Evolutionary conservation across 208 protist species (phyloP).

Genomic region (Crithidia fasciculata): DNA sequence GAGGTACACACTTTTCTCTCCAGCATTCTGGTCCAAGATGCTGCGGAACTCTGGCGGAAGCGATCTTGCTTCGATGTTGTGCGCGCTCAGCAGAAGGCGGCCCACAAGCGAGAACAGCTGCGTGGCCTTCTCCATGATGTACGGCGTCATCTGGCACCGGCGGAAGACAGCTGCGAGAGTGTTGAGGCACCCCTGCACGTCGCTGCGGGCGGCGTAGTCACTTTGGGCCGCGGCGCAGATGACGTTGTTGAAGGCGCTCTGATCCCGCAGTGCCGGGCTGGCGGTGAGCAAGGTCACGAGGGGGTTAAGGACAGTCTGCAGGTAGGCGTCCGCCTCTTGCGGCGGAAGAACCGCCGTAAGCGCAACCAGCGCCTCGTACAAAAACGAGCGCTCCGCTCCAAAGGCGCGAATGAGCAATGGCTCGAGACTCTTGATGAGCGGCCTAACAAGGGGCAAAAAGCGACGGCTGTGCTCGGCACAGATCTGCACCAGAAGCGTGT

Average conservation of each 20-base stretch:
- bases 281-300: constrained; percentile 51
- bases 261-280: constrained; percentile 29
- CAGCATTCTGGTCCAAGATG: constrained; percentile 47
- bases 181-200: constrained; percentile 49
- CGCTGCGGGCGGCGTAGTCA: constrained; percentile 32
- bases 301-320: constrained; percentile 65
- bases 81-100: constrained; percentile 51
- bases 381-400: constrained; percentile 47
- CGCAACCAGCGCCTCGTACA: constrained; percentile 76
- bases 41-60: constrained; percentile 47
- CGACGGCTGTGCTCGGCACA: constrained; percentile 34
- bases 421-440: constrained; percentile 48
- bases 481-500: constrained; percentile 64
- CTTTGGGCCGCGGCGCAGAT: constrained; percentile 34
- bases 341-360: constrained; percentile 52
- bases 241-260: constrained; percentile 65
- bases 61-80: constrained; percentile 48
- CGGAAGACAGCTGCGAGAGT: constrained; percentile 72
- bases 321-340: constrained; percentile 46
- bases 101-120: constrained; percentile 43
- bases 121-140: constrained; percentile 53
- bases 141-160: constrained; percentile 57
- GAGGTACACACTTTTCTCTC: constrained; percentile 51
- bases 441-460: constrained; percentile 24
- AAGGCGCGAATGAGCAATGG: constrained; percentile 45